Percentiles rank a stretch among this genome's conserved stretches.
Evolutionary conservation across 2,329 filamentous ascomycete species (phyloP).

Genomic region (Biscogniauxia sp.): DNA sequence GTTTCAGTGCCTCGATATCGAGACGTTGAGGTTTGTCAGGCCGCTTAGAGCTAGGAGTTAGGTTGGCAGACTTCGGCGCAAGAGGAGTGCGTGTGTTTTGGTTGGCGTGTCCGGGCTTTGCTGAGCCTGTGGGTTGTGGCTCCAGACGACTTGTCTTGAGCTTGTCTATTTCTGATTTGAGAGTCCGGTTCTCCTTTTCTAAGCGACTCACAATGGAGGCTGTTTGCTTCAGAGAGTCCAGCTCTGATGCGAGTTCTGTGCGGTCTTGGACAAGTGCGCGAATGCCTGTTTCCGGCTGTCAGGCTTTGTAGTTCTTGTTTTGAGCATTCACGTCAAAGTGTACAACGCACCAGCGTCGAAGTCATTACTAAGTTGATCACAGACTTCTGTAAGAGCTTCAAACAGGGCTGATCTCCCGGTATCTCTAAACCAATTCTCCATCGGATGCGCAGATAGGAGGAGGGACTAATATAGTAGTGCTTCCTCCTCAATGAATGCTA

Average conservation of each 20-base stretch:
- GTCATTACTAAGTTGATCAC: conserved; percentile 25
- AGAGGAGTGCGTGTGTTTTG: conserved; percentile 24
- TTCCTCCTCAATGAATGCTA: too few species aligned
- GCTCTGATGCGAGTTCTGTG: conserved; percentile 31
- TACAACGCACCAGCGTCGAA: conserved; percentile 24
- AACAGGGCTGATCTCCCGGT: conserved; percentile 27
- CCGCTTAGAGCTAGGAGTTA: conserved; percentile 15
- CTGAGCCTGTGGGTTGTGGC: conserved; percentile 1
- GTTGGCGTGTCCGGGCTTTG: conserved; percentile 3
- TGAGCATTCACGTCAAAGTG: neutral
- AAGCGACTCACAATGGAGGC: conserved; percentile 36
- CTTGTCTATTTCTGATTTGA: conserved; percentile 38
- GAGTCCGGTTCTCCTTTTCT: conserved; percentile 41
- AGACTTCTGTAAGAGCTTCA: conserved; percentile 27
- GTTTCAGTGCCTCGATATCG: conserved; percentile 17
- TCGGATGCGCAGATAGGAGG: conserved; percentile 7
- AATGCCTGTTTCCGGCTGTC: conserved; percentile 12
- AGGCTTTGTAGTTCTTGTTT: conserved; percentile 1
- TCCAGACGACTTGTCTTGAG: conserved; percentile 24
- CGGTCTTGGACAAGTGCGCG: conserved; percentile 18
- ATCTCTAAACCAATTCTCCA: conserved; percentile 32
- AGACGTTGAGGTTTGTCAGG: conserved; percentile 11
- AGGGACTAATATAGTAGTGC: neutral
- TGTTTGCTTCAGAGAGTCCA: conserved; percentile 33
- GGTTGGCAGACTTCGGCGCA: conserved; percentile 26